These are phyloP conservation scores for Centrapalus pauciflorus DNA, from an alignment of 129 eudicot species.

Conservation along the genomic window DNA sequence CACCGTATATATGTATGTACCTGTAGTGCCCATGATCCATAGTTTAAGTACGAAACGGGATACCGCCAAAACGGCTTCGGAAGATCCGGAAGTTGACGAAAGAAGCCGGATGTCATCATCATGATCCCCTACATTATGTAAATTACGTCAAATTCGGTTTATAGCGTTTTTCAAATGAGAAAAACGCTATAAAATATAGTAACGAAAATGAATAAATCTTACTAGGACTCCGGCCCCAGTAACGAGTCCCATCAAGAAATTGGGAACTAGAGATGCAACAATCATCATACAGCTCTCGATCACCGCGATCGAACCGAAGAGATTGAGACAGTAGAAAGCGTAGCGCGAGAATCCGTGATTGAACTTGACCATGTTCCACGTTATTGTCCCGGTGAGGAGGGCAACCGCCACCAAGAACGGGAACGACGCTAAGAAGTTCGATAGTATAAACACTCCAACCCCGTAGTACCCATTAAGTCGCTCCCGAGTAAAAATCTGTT, in stretches of 20 bases:
- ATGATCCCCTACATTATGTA: slow-evolving; percentile 55
- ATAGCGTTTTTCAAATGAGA: neutral
- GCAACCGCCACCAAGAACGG: slow-evolving; percentile 71
- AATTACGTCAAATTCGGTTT: neutral
- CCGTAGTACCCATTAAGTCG: slow-evolving; percentile 79
- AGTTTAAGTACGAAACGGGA: slow-evolving; percentile 64
- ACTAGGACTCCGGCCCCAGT: slow-evolving; percentile 79
- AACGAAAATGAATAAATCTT: slow-evolving; percentile 21
- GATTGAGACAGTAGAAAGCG: slow-evolving; percentile 50
- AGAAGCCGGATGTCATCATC: slow-evolving; percentile 92
- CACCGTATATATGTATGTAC: no score
- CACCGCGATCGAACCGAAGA: slow-evolving; percentile 58
- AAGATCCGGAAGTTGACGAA: slow-evolving; percentile 72
- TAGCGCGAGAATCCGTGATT: slow-evolving; percentile 50
- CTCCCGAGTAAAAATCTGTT: slow-evolving; percentile 66
- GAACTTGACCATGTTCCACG: slow-evolving; percentile 66
- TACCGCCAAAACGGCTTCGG: slow-evolving; percentile 86
- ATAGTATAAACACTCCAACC: slow-evolving; percentile 55
- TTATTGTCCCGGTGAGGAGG: slow-evolving; percentile 50
- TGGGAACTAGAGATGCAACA: slow-evolving; percentile 73
- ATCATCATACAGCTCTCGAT: slow-evolving; percentile 93
- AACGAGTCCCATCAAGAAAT: slow-evolving; percentile 69
- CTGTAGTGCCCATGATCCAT: slow-evolving; percentile 82
- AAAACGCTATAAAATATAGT: no score
- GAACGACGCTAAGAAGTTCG: slow-evolving; percentile 69